A percentile compares a stretch with the other conserved stretches of the same genome.
Conservation (phyloP, 2,329 filamentous ascomycete genomes). For the Claviceps sorghi region DNA sequence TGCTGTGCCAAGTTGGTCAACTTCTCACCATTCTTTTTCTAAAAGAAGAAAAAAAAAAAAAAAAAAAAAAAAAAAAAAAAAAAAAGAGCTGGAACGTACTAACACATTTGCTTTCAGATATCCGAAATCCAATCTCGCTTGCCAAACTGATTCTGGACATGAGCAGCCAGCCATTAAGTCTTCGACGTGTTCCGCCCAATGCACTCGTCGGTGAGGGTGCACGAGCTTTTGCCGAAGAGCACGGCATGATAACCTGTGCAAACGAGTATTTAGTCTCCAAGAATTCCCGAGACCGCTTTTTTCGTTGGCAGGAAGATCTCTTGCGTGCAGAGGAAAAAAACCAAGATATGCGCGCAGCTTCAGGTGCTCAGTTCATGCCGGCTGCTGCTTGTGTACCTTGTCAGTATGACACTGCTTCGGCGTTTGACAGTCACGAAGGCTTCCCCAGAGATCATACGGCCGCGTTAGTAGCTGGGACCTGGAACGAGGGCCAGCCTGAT, state of each 20-base stretch:
- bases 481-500: constrained; percentile 49
- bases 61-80: neutral
- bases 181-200: constrained; percentile 84
- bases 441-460: constrained; percentile 33
- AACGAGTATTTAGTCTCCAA: constrained; percentile 69
- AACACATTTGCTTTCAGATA: constrained; percentile 36
- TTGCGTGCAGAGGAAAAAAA: constrained; percentile 39
- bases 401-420: constrained; percentile 19
- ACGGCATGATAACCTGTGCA: constrained; percentile 58
- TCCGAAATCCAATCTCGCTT: constrained; percentile 83
- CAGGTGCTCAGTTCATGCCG: constrained; percentile 7
- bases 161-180: constrained; percentile 60
- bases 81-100: neutral
- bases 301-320: constrained; percentile 65
- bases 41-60: neutral
- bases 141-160: constrained; percentile 71
- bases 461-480: constrained; percentile 41
- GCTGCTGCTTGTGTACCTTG: constrained; percentile 12
- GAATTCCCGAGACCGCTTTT: constrained; percentile 63
- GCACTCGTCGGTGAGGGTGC: constrained; percentile 78
- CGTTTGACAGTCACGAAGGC: constrained; percentile 12
- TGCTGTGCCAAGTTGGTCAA: constrained; percentile 65
- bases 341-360: constrained; percentile 13
- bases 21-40: neutral
- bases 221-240: constrained; percentile 67